phyloP scores from a whole-genome alignment of 176 grass and related monocot genomes.

The Ananas comosus region DNA sequence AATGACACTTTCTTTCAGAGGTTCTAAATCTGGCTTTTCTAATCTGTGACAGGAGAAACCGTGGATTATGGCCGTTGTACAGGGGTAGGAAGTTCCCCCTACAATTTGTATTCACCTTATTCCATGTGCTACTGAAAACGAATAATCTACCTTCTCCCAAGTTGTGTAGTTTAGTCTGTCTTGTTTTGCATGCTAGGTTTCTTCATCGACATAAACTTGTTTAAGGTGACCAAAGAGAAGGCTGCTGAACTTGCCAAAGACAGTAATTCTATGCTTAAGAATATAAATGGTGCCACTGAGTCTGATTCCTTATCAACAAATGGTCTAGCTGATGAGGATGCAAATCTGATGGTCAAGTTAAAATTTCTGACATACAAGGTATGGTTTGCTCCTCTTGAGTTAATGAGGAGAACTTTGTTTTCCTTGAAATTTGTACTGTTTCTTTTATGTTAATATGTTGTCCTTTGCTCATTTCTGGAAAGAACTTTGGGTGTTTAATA shows the following conservation, averaged over 20 bases:
- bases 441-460: background rate
- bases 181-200: constrained; percentile 57
- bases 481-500: background rate
- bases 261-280: constrained; percentile 47
- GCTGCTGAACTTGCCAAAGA: constrained; percentile 59
- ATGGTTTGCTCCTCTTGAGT: constrained; percentile 1
- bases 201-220: constrained; percentile 91
- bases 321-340: constrained; percentile 79
- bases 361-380: constrained; percentile 99
- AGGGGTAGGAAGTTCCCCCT: constrained; percentile 46
- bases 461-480: background rate
- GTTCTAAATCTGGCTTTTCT: background rate
- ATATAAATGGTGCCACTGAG: constrained; percentile 48
- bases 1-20: background rate
- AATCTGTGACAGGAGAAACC: constrained; percentile 58
- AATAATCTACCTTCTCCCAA: constrained; percentile 13
- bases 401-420: background rate
- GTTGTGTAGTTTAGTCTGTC: constrained; percentile 3
- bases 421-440: background rate
- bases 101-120: background rate
- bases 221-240: constrained; percentile 72
- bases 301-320: constrained; percentile 36
- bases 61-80: constrained; percentile 93
- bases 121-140: no score
- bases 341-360: constrained; percentile 91